Conservation (phyloP, 1,139 yeast genomes). For the Pneumocystis oryctolagi region DNA sequence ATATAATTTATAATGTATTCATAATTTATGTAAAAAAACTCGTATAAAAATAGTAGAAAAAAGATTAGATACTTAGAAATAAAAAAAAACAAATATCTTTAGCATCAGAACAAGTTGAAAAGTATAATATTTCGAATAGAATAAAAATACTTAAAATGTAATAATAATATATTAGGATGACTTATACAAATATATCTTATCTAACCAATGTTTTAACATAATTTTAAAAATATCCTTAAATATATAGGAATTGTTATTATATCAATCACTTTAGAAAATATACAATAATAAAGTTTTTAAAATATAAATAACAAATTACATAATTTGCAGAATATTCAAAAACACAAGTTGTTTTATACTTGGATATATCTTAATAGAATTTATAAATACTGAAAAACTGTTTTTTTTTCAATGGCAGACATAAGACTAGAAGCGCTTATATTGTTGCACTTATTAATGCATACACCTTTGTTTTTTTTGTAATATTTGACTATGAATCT, state of each 20-base stretch:
- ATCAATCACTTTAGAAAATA: not conserved
- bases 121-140: not conserved
- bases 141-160: not conserved
- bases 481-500: too few relatives aligned
- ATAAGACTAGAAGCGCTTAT: too few relatives aligned
- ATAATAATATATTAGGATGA: not conserved
- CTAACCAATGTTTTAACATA: not conserved
- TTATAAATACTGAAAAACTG: too few relatives aligned
- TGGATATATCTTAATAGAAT: too few relatives aligned
- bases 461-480: too few relatives aligned
- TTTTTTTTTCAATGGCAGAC: too few relatives aligned
- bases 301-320: not conserved
- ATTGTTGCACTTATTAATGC: too few relatives aligned
- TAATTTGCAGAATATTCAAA: not conserved
- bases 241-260: not conserved
- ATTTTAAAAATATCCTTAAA: not conserved
- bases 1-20: not conserved
- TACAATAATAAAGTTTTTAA: not conserved
- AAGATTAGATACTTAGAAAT: not conserved
- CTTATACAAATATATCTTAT: not conserved
- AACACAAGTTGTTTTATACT: too few relatives aligned
- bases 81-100: not conserved
- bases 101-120: not conserved
- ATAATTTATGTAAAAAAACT: not conserved
- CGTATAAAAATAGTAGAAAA: not conserved